phyloP scores from a whole-genome alignment of 2,329 filamentous ascomycete genomes.

The Madurella fahalii region DNA sequence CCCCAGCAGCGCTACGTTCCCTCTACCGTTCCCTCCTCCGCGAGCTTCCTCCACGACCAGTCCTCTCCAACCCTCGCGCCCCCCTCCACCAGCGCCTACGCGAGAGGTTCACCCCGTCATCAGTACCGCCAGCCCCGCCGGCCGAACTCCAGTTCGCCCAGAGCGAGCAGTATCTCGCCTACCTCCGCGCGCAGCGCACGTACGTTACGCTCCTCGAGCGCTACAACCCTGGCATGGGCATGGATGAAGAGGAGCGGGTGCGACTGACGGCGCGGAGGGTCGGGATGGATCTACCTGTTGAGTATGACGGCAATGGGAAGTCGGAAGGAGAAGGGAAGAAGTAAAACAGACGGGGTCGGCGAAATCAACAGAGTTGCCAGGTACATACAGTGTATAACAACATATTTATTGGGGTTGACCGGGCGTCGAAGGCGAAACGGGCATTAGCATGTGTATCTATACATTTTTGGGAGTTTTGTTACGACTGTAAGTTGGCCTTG shows the following conservation, averaged over 20 bases:
- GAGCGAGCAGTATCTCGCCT: constrained; percentile 75
- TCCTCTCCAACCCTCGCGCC: constrained; percentile 55
- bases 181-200: constrained; percentile 77
- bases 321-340: neutral
- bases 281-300: constrained; percentile 79
- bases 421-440: too few relatives aligned
- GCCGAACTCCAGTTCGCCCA: constrained; percentile 34
- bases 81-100: constrained; percentile 68
- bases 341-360: neutral
- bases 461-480: too few relatives aligned
- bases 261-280: constrained; percentile 80
- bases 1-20: constrained; percentile 56
- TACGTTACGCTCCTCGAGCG: constrained; percentile 80
- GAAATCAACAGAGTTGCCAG: too few relatives aligned
- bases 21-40: constrained; percentile 86
- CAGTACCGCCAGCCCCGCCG: constrained; percentile 13
- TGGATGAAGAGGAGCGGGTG: constrained; percentile 81
- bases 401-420: too few relatives aligned
- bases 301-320: constrained; percentile 38
- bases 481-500: too few relatives aligned
- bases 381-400: too few relatives aligned
- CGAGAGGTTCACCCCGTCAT: constrained; percentile 47
- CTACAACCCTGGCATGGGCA: constrained; percentile 89
- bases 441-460: too few relatives aligned
- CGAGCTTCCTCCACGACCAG: constrained; percentile 72